These are phyloP conservation scores for Albifimbria verrucaria DNA, from an alignment of 2,329 filamentous ascomycete genomes.

Conservation along the genomic window DNA sequence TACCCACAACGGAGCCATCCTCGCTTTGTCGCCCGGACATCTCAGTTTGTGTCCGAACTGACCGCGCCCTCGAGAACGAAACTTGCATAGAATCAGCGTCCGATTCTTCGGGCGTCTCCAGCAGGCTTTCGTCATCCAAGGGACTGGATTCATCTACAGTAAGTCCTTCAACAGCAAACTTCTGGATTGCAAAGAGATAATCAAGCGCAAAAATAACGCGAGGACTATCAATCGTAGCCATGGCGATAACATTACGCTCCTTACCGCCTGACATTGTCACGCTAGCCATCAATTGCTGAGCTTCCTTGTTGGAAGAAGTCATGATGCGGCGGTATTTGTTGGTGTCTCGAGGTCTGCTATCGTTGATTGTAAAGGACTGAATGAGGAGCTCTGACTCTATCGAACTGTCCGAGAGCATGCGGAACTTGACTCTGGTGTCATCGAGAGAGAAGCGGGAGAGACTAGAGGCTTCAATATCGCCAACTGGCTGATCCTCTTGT, in stretches of 20 bases:
- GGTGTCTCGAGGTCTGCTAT: slow-evolving; percentile 81
- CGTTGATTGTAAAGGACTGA: slow-evolving; percentile 89
- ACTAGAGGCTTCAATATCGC: slow-evolving; percentile 72
- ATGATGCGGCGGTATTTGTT: slow-evolving; percentile 99
- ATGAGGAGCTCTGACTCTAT: slow-evolving; percentile 92
- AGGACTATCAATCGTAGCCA: slow-evolving; percentile 92
- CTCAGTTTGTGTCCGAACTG: slow-evolving; percentile 25
- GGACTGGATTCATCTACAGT: slow-evolving; percentile 54
- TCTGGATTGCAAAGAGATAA: slow-evolving; percentile 86
- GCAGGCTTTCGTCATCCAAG: slow-evolving; percentile 48
- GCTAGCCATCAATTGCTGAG: slow-evolving; percentile 98
- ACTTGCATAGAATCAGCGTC: slow-evolving; percentile 57
- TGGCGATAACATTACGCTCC: slow-evolving; percentile 79
- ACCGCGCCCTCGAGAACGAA: slow-evolving; percentile 34
- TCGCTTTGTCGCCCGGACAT: slow-evolving; percentile 21
- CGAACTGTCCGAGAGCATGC: slow-evolving; percentile 88
- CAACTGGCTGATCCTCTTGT: slow-evolving; percentile 72
- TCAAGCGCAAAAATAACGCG: slow-evolving; percentile 93
- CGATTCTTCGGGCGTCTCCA: slow-evolving; percentile 56
- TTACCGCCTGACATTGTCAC: slow-evolving; percentile 85
- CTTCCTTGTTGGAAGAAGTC: slow-evolving; percentile 91
- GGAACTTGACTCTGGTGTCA: slow-evolving; percentile 84
- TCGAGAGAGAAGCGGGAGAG: slow-evolving; percentile 93
- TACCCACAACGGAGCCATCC: slow-evolving; percentile 1
- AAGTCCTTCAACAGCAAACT: slow-evolving; percentile 73